These are phyloP conservation scores for Leccinum pallidistipes DNA, from an alignment of 1,284 basidiomycete species.

Conservation along the genomic window DNA sequence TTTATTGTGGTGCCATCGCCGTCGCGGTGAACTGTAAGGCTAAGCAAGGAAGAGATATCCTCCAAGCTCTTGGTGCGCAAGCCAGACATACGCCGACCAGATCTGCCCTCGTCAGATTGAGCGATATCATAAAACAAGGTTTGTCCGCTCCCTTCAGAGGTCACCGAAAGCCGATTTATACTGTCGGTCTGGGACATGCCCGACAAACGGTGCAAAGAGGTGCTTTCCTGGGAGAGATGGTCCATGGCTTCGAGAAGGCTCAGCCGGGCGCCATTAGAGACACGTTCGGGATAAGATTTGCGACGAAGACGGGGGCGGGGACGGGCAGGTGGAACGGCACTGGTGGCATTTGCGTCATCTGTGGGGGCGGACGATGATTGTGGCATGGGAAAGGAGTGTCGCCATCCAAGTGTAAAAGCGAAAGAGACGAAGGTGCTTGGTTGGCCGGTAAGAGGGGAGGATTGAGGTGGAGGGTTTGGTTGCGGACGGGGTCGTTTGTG, in stretches of 20 bases:
- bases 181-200: conserved; percentile 9
- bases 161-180: conserved; percentile 21
- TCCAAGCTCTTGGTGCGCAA: conserved; percentile 29
- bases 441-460: conserved; percentile 15
- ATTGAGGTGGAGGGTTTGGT: conserved; percentile 20
- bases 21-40: conserved; percentile 9
- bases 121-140: conserved; percentile 28
- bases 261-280: conserved; percentile 23
- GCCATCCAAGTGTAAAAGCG: conserved; percentile 19
- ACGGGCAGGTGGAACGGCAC: conserved; percentile 12
- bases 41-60: conserved; percentile 21
- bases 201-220: conserved; percentile 14
- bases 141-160: conserved; percentile 28
- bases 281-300: conserved; percentile 30
- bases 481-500: conserved; percentile 15
- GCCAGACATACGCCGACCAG: neutral
- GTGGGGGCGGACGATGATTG: neutral
- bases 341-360: neutral
- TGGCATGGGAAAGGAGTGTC: neutral
- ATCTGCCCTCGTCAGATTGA: conserved; percentile 10
- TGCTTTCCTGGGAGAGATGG: conserved; percentile 24
- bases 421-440: conserved; percentile 30
- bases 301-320: conserved; percentile 21
- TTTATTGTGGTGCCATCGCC: neutral
- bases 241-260: conserved; percentile 35